Percentiles rank a stretch among this genome's conserved stretches.
These are phyloP conservation scores for Plasmodium malariae DNA, from an alignment of 169 alveolate species.

Conservation along the genomic window DNA sequence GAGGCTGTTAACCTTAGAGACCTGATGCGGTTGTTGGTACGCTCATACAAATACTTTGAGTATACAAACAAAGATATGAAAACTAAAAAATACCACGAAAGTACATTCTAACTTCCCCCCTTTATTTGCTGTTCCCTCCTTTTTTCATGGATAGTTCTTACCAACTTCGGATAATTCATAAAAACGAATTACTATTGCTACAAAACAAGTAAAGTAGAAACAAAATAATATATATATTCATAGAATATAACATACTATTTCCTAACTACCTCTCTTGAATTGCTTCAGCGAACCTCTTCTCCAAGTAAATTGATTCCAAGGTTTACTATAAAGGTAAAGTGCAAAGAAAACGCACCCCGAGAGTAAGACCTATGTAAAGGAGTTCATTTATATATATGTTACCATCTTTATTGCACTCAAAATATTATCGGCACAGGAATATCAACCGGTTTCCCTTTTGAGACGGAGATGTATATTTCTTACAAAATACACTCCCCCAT, in stretches of 20 bases:
- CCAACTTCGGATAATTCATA: conserved; percentile 45
- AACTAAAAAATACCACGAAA: background rate
- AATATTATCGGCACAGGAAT: conserved; percentile 88
- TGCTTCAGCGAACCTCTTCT: conserved; percentile 86
- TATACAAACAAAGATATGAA: conserved; percentile 5
- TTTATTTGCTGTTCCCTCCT: conserved; percentile 46
- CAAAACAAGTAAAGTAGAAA: conserved; percentile 3
- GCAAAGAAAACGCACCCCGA: conserved; percentile 94
- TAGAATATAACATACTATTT: background rate
- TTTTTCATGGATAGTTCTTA: conserved; percentile 73
- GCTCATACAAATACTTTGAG: conserved; percentile 86
- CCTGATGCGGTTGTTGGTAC: conserved; percentile 97
- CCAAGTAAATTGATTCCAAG: conserved; percentile 93
- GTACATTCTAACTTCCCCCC: background rate
- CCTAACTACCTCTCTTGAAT: background rate
- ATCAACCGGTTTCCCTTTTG: conserved; percentile 92
- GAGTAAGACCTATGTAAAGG: conserved; percentile 90
- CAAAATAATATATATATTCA: background rate
- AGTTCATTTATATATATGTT: conserved; percentile 85
- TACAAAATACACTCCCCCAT: conserved; percentile 71
- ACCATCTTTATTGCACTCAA: conserved; percentile 86
- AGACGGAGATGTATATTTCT: conserved; percentile 21
- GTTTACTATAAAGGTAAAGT: conserved; percentile 89
- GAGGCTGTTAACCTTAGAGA: conserved; percentile 96
- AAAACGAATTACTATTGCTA: conserved; percentile 60